These are phyloP conservation scores for Cichorium intybus DNA, from an alignment of 140 eudicot species.

Conservation along the genomic window DNA sequence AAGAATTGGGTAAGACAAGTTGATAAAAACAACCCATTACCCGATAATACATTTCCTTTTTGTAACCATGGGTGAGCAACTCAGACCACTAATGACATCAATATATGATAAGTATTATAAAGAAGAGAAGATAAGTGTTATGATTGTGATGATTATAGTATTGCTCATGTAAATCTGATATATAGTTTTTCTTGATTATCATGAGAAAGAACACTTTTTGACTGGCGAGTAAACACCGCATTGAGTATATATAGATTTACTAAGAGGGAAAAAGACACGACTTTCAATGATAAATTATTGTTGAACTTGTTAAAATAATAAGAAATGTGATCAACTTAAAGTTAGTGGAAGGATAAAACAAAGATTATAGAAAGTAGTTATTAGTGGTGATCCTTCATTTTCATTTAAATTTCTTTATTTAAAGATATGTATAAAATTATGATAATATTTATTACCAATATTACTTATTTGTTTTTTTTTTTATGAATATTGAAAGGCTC, in stretches of 20 bases:
- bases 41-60: no score
- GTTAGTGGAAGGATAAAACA: constrained; percentile 10
- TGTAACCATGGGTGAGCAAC: not conserved
- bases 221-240: not conserved
- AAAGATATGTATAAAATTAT: not conserved
- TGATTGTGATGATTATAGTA: not conserved
- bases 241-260: not conserved
- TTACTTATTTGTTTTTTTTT: no score
- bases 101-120: not conserved
- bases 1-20: no score
- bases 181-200: not conserved
- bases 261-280: constrained; percentile 2
- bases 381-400: constrained; percentile 18
- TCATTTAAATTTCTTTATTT: not conserved
- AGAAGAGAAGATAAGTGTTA: not conserved
- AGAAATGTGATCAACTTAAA: constrained; percentile 16
- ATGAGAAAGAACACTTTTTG: not conserved
- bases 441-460: no score
- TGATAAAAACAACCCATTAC: no score
- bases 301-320: not conserved
- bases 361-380: constrained; percentile 6
- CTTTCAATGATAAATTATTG: not conserved
- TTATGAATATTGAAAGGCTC: no score
- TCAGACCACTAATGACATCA: not conserved
- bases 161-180: not conserved